These are phyloP conservation scores for Babesia gibsoni DNA, from an alignment of 169 alveolate species.

Conservation along the genomic window DNA sequence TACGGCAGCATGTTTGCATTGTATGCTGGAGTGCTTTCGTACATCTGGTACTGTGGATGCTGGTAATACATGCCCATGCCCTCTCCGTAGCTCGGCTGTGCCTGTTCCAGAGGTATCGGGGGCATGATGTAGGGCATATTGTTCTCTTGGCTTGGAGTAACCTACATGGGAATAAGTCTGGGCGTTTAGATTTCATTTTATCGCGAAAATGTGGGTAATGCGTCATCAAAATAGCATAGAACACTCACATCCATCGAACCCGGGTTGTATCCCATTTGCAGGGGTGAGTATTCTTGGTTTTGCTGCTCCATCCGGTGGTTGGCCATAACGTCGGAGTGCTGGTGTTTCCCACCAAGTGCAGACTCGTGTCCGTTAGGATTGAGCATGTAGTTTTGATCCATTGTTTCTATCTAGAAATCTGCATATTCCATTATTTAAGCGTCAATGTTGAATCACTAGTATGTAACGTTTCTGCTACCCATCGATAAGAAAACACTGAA, in stretches of 20 bases:
- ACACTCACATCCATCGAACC: slow-evolving; percentile 13
- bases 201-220: no score
- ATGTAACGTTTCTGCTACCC: no score
- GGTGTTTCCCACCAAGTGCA: neutral
- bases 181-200: no score
- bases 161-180: no score
- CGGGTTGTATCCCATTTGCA: neutral
- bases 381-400: slow-evolving; percentile 11
- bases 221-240: no score
- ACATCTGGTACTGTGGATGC: slow-evolving; percentile 24
- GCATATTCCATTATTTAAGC: no score
- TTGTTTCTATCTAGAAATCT: no score
- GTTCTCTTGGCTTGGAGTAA: slow-evolving; percentile 3
- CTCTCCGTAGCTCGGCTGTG: slow-evolving; percentile 34
- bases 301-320: neutral
- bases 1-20: slow-evolving; percentile 30
- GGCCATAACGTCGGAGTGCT: neutral
- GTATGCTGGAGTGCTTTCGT: slow-evolving; percentile 21
- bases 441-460: no score
- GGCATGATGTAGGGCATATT: slow-evolving; percentile 45
- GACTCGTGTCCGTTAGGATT: slow-evolving; percentile 3
- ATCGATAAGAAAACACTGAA: no score
- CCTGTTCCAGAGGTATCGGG: slow-evolving; percentile 21
- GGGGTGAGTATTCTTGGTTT: neutral
- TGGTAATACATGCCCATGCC: slow-evolving; percentile 40